These are phyloP conservation scores for Cyberlindnera americana DNA, from an alignment of 805 yeast genomes.

Conservation along the genomic window DNA sequence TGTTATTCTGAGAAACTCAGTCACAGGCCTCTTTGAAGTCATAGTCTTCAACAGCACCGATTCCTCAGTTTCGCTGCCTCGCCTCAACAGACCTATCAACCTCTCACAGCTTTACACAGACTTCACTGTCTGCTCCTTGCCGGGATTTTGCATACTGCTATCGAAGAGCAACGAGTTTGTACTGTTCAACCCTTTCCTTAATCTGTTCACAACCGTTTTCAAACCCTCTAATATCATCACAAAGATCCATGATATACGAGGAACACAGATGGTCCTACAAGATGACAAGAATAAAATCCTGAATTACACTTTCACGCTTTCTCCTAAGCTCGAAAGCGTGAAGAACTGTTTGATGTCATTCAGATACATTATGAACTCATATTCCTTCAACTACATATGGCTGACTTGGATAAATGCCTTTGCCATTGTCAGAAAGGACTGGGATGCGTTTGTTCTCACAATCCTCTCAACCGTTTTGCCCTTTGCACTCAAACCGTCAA, in stretches of 20 bases:
- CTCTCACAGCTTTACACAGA: constrained; percentile 34
- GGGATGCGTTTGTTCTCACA: constrained; percentile 56
- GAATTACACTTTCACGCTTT: constrained; percentile 35
- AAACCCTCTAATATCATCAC: constrained; percentile 7
- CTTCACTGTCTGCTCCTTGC: constrained; percentile 33
- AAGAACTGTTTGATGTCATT: constrained; percentile 45
- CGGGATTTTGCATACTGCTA: constrained; percentile 45
- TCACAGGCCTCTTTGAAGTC: constrained; percentile 41
- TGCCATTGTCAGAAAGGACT: constrained; percentile 45
- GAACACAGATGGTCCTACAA: constrained; percentile 18
- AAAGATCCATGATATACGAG: constrained; percentile 12
- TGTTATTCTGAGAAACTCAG: constrained; percentile 48
- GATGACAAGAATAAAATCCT: constrained; percentile 13
- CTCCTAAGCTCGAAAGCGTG: constrained; percentile 45
- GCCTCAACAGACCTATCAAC: constrained; percentile 31
- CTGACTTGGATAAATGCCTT: constrained; percentile 59
- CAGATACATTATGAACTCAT: constrained; percentile 53
- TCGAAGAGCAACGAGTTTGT: constrained; percentile 33
- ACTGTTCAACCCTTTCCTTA: constrained; percentile 57
- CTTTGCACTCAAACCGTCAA: constrained; percentile 30
- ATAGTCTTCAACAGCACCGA: constrained; percentile 42
- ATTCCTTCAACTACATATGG: constrained; percentile 55
- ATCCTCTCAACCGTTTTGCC: constrained; percentile 50
- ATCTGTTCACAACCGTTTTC: constrained; percentile 37
- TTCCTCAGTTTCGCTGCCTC: constrained; percentile 32